Percentiles rank a stretch among this genome's conserved stretches.
These are phyloP conservation scores for Arachnopeziza araneosa DNA, from an alignment of 2,329 filamentous ascomycete genomes.

Conservation along the genomic window DNA sequence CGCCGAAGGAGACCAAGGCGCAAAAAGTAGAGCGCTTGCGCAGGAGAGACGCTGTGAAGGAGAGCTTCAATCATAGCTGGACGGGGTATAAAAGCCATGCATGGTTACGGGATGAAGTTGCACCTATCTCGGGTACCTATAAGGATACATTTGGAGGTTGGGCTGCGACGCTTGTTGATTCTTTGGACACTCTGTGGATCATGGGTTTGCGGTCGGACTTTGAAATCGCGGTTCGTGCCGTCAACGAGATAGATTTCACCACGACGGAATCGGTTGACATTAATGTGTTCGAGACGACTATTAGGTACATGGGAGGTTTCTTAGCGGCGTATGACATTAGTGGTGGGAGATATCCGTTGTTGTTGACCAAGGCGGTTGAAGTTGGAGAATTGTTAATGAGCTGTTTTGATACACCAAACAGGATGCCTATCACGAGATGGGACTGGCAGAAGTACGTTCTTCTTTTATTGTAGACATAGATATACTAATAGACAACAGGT, in stretches of 20 bases:
- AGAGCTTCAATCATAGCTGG: constrained; percentile 52
- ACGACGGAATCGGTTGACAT: constrained; percentile 39
- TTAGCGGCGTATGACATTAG: constrained; percentile 84
- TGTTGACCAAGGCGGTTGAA: constrained; percentile 65
- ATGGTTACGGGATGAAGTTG: constrained; percentile 82
- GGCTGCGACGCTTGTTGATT: constrained; percentile 82
- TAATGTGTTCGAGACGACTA: constrained; percentile 78
- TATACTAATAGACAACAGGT: constrained; percentile 38
- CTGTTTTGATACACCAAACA: constrained; percentile 81
- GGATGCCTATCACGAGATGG: constrained; percentile 63
- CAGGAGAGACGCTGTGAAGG: constrained; percentile 23
- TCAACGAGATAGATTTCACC: constrained; percentile 76
- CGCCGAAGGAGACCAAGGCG: constrained; percentile 18
- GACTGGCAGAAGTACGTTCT: constrained; percentile 46
- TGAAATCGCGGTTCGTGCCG: constrained; percentile 64
- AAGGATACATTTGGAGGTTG: constrained; percentile 86
- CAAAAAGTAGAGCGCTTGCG: constrained; percentile 20
- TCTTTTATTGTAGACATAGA: not conserved
- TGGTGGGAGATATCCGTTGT: constrained; percentile 58
- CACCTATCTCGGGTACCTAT: constrained; percentile 59
- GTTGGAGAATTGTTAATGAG: constrained; percentile 66
- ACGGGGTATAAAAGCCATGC: constrained; percentile 72
- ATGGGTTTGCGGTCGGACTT: constrained; percentile 78
- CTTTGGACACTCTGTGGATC: constrained; percentile 80
- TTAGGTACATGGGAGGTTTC: constrained; percentile 84